These are phyloP conservation scores for Dioscorea dumetorum DNA, from an alignment of 106 monocot genomes.

Conservation along the genomic window DNA sequence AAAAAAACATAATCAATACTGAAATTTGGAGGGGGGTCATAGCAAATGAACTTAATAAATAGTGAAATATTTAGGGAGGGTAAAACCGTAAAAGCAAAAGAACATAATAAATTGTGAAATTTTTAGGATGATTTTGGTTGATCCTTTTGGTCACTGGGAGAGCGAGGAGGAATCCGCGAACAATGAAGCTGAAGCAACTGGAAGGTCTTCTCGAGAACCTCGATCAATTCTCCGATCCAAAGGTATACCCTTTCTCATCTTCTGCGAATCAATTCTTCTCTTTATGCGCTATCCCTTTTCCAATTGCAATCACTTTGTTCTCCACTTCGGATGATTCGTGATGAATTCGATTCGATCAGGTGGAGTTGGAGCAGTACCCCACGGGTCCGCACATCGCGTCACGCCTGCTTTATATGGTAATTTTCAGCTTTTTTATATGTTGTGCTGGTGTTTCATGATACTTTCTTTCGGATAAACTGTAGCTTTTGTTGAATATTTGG, in stretches of 20 bases:
- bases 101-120: too few species aligned
- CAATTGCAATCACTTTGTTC: neutral
- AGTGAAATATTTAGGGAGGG: too few species aligned
- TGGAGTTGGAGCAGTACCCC: conserved; percentile 92
- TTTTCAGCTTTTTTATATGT: neutral
- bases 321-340: neutral
- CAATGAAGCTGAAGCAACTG: conserved; percentile 82
- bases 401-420: conserved; percentile 73
- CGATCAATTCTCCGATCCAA: conserved; percentile 67
- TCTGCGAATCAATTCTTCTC: neutral
- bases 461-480: neutral
- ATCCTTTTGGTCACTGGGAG: too few species aligned
- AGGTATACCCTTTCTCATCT: conserved; percentile 21
- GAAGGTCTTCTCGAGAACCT: conserved; percentile 66
- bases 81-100: too few species aligned
- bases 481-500: too few species aligned
- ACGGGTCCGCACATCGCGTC: conserved; percentile 91
- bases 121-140: too few species aligned
- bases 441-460: neutral
- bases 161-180: too few species aligned
- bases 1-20: too few species aligned
- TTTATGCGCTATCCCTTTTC: neutral
- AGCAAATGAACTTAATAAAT: too few species aligned
- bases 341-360: conserved; percentile 24
- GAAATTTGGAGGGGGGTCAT: too few species aligned